Percentiles rank a stretch among this genome's conserved stretches.
Conservation (phyloP, 805 yeast species). For the Ascoidea asiatica region DNA sequence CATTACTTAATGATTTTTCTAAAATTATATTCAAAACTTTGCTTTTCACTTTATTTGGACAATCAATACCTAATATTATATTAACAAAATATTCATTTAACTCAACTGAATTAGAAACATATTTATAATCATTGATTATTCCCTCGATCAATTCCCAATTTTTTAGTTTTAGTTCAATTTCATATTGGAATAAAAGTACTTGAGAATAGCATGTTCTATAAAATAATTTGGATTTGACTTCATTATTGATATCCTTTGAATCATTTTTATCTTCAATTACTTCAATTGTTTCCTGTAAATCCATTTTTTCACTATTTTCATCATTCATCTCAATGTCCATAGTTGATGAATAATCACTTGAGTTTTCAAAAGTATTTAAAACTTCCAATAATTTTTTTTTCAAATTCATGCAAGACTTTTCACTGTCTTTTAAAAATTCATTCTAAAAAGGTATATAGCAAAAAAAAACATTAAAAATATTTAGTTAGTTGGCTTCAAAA, state of each 20-base stretch:
- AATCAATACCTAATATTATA: conserved; percentile 6
- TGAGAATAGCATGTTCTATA: not conserved
- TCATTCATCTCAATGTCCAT: too few species aligned
- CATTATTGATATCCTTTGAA: not conserved
- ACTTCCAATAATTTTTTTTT: conserved; percentile 1
- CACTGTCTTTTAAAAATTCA: conserved; percentile 11
- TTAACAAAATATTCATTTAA: conserved; percentile 16
- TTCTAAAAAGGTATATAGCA: too few species aligned
- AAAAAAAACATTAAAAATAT: too few species aligned
- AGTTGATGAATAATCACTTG: too few species aligned
- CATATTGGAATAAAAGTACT: conserved; percentile 12
- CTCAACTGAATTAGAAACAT: conserved; percentile 6
- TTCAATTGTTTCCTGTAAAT: not conserved
- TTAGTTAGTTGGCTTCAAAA: too few species aligned
- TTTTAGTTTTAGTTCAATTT: conserved; percentile 13
- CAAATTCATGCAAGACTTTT: conserved; percentile 13
- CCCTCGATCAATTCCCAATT: conserved; percentile 13
- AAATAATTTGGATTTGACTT: not conserved
- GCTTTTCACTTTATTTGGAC: conserved; percentile 12
- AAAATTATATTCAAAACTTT: conserved; percentile 13
- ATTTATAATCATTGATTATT: conserved; percentile 12
- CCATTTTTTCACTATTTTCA: not conserved
- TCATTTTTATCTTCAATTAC: not conserved
- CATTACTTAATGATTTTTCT: conserved; percentile 14
- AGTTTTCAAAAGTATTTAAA: too few species aligned